These are phyloP conservation scores for Aspergillus eucalypticola DNA, from an alignment of 2,329 filamentous ascomycete genomes.

Conservation along the genomic window DNA sequence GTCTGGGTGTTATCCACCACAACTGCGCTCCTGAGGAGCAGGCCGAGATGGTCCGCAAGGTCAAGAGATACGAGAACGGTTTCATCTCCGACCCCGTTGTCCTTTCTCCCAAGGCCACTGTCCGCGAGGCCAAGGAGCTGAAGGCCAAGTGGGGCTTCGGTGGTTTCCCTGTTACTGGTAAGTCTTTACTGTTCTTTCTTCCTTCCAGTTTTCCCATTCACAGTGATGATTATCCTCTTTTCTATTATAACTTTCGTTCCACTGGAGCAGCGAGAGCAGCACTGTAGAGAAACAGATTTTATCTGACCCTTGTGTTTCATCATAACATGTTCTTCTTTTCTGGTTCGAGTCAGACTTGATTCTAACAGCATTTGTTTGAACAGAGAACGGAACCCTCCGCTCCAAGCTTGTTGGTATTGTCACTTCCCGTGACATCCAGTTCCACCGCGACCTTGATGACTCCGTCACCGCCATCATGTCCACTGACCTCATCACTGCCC, in stretches of 20 bases:
- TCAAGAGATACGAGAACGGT: slow-evolving; percentile 98
- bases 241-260: slow-evolving; percentile 99
- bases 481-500: slow-evolving; percentile 86
- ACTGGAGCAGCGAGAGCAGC: slow-evolving; percentile 87
- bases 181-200: slow-evolving; percentile 46
- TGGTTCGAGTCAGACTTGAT: slow-evolving; percentile 3
- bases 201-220: slow-evolving; percentile 40
- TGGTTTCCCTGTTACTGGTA: slow-evolving; percentile 97
- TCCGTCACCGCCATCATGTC: slow-evolving; percentile 91
- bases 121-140: slow-evolving; percentile 84
- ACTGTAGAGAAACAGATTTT: slow-evolving; percentile 71
- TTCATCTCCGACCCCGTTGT: slow-evolving; percentile 97
- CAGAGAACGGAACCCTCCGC: slow-evolving; percentile 87
- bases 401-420: slow-evolving; percentile 97
- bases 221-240: slow-evolving; percentile 70
- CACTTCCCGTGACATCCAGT: slow-evolving; percentile 97
- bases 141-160: slow-evolving; percentile 99
- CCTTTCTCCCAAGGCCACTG: slow-evolving; percentile 81
- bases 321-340: neutral
- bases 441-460: slow-evolving; percentile 73
- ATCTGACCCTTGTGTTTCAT: slow-evolving; percentile 45
- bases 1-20: slow-evolving; percentile 87
- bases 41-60: slow-evolving; percentile 98
- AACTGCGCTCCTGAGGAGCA: slow-evolving; percentile 98
- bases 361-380: slow-evolving; percentile 22